Base-by-base conservation (phyloP, 176 grass and related monocot genomes). In the Oryza meridionalis region DNA sequence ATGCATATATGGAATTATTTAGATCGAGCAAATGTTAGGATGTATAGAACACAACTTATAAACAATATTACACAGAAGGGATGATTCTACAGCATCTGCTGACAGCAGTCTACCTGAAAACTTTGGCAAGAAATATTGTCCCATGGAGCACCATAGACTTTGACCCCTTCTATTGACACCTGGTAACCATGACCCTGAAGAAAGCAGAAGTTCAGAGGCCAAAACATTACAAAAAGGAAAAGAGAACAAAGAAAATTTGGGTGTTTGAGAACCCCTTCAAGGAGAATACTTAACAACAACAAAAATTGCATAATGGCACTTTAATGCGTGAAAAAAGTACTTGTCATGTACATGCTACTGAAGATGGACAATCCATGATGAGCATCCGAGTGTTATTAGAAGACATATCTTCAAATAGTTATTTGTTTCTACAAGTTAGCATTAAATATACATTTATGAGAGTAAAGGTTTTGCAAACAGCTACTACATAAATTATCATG, bases 121-220 rank as follows among this genome's bases (percentile, higher is more conserved):
- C 87, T 88, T 92, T 98, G 93, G 80, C 85, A 91, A 75, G 96
- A 98, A 80, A 98, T 98, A 75, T 95, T 98, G 83, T 90, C 87
- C 96, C 96, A 98, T 81, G 83, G 68, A 93, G 87, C 76, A 81
- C 67, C 16, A 17, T 86, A 51, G 35, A 98, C 81, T 82, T 76
- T 37, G 42, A 77, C 49, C 3, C 96, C 96, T 77, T 90, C 80
- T 78, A 91, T 43, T 21, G 59, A 98, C 37, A 90, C 72, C 33
- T 95, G 58, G 87, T 92, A 95, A 81, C 96, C 93, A 94, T 84
- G 87, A 78, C 96, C 96, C 96, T 98, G 55, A 4, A 29, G 14
- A 69, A 55, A 81, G 6, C 7, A 43, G 75, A 87, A 59, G 44
- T 78, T 90, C 25, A 70, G 43, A 84, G 47, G 2, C 10, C 70